Evolutionary conservation across 2,329 filamentous ascomycete genomes (phyloP), one percentile per base, ranked within the genome.

Genomic region (Curvularia sp.): DNA sequence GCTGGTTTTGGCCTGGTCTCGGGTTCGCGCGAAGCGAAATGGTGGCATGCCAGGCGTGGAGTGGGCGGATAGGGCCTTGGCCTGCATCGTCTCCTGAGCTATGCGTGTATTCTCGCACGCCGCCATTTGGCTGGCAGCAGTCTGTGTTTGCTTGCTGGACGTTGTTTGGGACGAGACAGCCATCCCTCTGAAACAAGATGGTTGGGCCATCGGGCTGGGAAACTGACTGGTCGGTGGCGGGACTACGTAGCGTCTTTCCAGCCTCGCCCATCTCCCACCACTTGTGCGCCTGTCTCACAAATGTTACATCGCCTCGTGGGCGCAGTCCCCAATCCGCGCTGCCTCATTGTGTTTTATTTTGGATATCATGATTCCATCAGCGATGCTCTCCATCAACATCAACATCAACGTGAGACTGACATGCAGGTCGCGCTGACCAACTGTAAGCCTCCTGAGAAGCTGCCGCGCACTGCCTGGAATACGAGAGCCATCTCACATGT

Each of bases 21-120:
- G 51, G 52, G 42, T 48, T 28, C 35, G 43, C 18, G 43, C 43
- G 31, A 54, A 48, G 43, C 52, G 43, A 54, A 24, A 54, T 53
- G 43, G 52, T 20, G 33, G 24, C 5, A 38, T 44, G 24, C 18
- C 13, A 28, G 28, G 22, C 22, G 5, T 43, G 13, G 35, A 38
- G 35, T 38, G 1, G 35, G 18, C 35, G 22, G n/a, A 44, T 44
- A 12, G 24, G 12, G 31, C 15, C 31, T 26, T 49, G 12, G 46
- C 46, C 20, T 13, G 46, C 46, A 49, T 49, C 18, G 46, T 49
- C 46, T 49, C 46, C 46, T 38, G 46, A 49, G 28, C 10, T 18
- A 20, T 33, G 20, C 12, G 20, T 35, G 42, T 18, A n/a, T 43
- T 33, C 50, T 35, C 50, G 24, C 49, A 28, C 53, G 30, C n/a